Conservation (phyloP, 2,329 filamentous ascomycete species). For the Ploettnerulaceae sp. region DNA sequence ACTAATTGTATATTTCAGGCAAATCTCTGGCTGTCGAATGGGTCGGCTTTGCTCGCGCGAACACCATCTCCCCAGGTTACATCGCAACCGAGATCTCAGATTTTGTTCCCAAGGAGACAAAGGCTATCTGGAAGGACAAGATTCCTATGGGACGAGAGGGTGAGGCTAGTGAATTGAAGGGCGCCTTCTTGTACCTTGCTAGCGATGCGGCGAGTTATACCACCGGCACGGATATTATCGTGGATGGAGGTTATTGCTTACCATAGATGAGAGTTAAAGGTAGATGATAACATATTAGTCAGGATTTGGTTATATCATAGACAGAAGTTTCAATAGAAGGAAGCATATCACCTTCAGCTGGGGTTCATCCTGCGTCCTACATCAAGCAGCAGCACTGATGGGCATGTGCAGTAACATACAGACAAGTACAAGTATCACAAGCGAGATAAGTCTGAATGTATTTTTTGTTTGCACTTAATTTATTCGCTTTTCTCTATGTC, state of each 20-base stretch:
- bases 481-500: too few relatives aligned
- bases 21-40: conserved; percentile 72
- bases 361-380: too few relatives aligned
- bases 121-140: conserved; percentile 57
- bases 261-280: conserved; percentile 37
- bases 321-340: too few relatives aligned
- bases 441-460: too few relatives aligned
- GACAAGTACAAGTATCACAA: too few relatives aligned
- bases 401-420: too few relatives aligned
- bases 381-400: too few relatives aligned
- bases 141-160: conserved; percentile 52
- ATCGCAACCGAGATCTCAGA: conserved; percentile 68
- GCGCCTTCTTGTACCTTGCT: conserved; percentile 74
- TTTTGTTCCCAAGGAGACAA: conserved; percentile 61
- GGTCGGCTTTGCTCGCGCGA: conserved; percentile 68
- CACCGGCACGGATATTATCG: conserved; percentile 67
- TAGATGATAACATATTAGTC: too few relatives aligned
- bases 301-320: too few relatives aligned
- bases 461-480: too few relatives aligned
- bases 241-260: conserved; percentile 69
- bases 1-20: conserved; percentile 38
- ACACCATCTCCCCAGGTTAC: conserved; percentile 70
- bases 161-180: conserved; percentile 70
- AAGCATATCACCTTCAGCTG: too few relatives aligned
- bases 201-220: conserved; percentile 80